Evolutionary conservation across 2,329 filamentous ascomycete species (phyloP), one percentile per base, ranked within the genome.

Genomic region (Arthrocladium fulminans): DNA sequence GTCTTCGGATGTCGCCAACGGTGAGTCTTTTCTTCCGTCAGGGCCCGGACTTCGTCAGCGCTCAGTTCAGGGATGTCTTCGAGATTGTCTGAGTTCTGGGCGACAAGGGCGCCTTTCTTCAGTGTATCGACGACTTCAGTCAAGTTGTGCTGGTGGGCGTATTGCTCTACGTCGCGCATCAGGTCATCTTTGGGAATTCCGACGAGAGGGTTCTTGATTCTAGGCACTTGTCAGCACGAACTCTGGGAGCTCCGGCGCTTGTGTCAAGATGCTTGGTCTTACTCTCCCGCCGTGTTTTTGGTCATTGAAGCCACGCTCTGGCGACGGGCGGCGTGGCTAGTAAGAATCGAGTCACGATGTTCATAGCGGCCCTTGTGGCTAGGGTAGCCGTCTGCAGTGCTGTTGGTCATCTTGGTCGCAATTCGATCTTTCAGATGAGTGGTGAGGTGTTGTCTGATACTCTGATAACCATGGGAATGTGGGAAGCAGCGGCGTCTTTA

Each of bases 21-120:
- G 48, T 66, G 59, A 3, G 51, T 54, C 17, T 59, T 53, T 49
- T 70, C 67, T 8, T 58, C 53, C 15, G 58, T 57, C 3, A 71
- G 56, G 12, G 58, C 58, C 7, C 63, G 57, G 23, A 58, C 58
- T 44, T 71, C 68, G 1, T 59, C 57, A 1, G 64, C 59, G 2
- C 54, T 53, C 4, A 70, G 59, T 0, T 59, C 60, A 0, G 59
- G 50, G 23, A 70, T 73, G 25, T 73, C 68, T 49, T 86, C 81
- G 61, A 75, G 85, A 24, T 73, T 70, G 6, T 69, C 67, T 0
- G 84, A 84, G 56, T 83, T 79, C 62, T 86, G 83, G 2, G 86
- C 86, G 15, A 89, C 76, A 9, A 89, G 71, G 3, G 85, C 86
- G 27, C 84, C 86, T 57, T 82, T 83, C 45, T 76, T 71, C 43